Evolutionary conservation across 1,139 yeast species (phyloP), one percentile per base, ranked within the genome.

Genomic region (Taphrina pruni): DNA sequence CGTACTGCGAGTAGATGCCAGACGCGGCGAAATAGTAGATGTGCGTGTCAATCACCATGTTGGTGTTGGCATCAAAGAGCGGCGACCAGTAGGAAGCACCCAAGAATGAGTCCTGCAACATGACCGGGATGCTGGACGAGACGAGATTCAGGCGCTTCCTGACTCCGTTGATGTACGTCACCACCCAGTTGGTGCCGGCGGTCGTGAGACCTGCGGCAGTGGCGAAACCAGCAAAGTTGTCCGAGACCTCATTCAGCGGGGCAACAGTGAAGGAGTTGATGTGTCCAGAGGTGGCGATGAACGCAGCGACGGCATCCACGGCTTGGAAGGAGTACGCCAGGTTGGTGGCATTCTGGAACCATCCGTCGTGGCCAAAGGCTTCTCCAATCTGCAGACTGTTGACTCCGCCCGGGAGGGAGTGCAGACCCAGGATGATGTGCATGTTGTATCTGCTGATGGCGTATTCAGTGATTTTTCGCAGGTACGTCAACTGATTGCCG

Each of bases 91-190:
- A 58, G 6, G 38, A 32, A 32, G 51, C 41, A 36, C 64, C 64
- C 9, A 32, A 21, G 32, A 58, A 58, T 8, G 54, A 48, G 14
- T 58, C 64, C 17, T 58, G 64, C 50, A 58, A 46, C 64, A 58
- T 58, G 55, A 58, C 46, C 6, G 64, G 64, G 32, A 58, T 58
- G n/a, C 43, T 32, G 11, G 64, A 48, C 17, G 54, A 50, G 36
- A 50, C 54, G 36, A 50, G 36, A n/a, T 50, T 7, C 54, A 50
- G 4, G 20, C 54, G 32, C n/a, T n/a, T 50, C n/a, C 54, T 21
- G 36, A 50, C 54, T 4, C 54, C 54, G 12, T 50, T 50, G 54
- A 50, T 50, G 54, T 50, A 50, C 9, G 54, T 50, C 32, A 50
- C 54, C n/a, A 50, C n/a, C 54, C 54, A 50, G 36, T 50, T 50